Evolutionary conservation across 306 rosid species (phyloP), one percentile per base, ranked within the genome.

Genomic region (Leucaena leucocephala): DNA sequence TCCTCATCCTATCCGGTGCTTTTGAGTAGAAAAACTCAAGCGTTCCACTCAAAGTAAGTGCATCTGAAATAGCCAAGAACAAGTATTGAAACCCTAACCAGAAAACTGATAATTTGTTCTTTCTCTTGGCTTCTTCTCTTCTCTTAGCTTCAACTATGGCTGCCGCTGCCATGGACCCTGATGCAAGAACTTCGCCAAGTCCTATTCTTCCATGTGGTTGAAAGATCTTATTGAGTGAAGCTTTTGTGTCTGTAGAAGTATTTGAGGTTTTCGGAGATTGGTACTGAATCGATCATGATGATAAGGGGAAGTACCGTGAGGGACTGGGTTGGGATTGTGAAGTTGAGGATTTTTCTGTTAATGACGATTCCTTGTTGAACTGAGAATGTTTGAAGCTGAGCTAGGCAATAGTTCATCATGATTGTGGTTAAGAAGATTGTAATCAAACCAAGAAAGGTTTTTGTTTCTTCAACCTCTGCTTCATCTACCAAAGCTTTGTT

Each of bases 1-100:
- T 85, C 74, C 85, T 80, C 88, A 87, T 82, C 66, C 85, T 80
- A 49, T 39, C 58, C 0, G 90, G 88, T 27, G 87, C 85, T 62
- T 85, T 79, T 3, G 85, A 74, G 76, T 87, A 74, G 55, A 87
- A 85, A 79, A 87, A 87, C 48, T 80, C 88, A 11, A 87, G 80
- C 87, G 82, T 87, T 67, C 87, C 88, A 11, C 85, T 82, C 55
- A 80, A 36, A 14, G 85, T 75, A 40, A 85, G 69, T 72, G 82
- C 72, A 3, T 87, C 85, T 15, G 88, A 68, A 13, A 61, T 34
- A 33, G 67, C 67, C 67, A 61, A 61, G 40, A 27, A 61, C 67
- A 61, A 14, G 67, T 61, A 87, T 21, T 82, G 85, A 72, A 68
- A 78, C 0, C 27, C 36, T 8, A 87, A 69, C 87, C 87, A 87